Percentiles rank a stretch among this genome's conserved stretches.
Evolutionary conservation across 352 stramenopile species (phyloP).

Genomic region (Globisporangium nodosum): DNA sequence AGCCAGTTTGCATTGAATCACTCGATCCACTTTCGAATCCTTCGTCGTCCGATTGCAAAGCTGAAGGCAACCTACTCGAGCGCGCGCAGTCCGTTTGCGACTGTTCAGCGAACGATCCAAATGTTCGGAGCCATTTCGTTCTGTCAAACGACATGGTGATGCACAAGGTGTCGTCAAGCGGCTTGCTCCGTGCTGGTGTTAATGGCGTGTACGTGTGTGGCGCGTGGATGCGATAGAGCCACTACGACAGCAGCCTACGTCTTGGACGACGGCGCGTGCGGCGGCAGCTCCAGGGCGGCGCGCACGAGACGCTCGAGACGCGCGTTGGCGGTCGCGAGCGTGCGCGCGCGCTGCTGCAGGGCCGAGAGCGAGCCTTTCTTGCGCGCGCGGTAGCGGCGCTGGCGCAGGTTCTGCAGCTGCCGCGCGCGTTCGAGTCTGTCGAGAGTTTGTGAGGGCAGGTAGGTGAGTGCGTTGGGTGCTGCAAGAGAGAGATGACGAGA

Average conservation of each 20-base stretch:
- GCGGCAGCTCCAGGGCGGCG: background rate
- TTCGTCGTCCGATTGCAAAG: conserved; percentile 7
- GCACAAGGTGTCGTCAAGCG: background rate
- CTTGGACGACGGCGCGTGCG: background rate
- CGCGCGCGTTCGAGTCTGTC: conserved; percentile 25
- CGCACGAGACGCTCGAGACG: conserved; percentile 6
- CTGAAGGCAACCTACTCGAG: background rate
- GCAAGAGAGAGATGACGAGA: no score
- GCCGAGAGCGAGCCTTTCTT: conserved; percentile 32
- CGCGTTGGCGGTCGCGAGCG: conserved; percentile 4
- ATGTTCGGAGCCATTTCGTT: background rate
- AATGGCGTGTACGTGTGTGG: no score
- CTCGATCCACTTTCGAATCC: background rate
- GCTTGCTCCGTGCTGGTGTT: no score
- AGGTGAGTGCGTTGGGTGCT: background rate
- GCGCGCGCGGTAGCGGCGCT: conserved; percentile 40
- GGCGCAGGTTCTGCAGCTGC: conserved; percentile 36
- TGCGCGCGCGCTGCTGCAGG: conserved; percentile 13
- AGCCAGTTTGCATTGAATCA: background rate
- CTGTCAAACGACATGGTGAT: background rate
- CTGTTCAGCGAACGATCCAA: conserved; percentile 11
- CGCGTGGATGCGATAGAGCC: no score
- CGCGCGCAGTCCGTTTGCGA: background rate
- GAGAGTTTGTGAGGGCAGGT: background rate
- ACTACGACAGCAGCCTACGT: no score